These are phyloP conservation scores for Globisporangium takayamanum DNA, from an alignment of 352 stramenopile genomes.

Conservation along the genomic window DNA sequence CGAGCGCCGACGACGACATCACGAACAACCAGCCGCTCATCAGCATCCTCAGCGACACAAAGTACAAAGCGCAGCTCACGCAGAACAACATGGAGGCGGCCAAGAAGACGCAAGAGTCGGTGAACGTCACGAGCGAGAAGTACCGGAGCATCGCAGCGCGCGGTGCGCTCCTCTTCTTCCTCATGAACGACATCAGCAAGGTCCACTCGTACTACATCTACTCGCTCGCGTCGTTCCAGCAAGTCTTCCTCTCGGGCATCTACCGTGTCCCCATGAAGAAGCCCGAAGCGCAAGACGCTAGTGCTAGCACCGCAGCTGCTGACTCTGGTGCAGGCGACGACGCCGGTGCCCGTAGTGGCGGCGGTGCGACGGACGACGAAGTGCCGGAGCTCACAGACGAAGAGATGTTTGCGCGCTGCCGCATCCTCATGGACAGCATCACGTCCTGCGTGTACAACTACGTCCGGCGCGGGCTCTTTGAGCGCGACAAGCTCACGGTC, in stretches of 20 bases:
- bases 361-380: neutral
- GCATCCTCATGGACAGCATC: conserved; percentile 89
- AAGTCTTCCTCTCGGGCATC: conserved; percentile 94
- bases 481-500: conserved; percentile 94
- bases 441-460: conserved; percentile 96
- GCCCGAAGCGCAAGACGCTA: conserved; percentile 11
- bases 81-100: conserved; percentile 91
- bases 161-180: conserved; percentile 93
- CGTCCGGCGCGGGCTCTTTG: conserved; percentile 91
- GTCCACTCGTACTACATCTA: conserved; percentile 98
- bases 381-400: conserved; percentile 83
- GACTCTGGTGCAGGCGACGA: conserved; percentile 9
- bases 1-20: conserved; percentile 95
- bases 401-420: conserved; percentile 78
- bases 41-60: conserved; percentile 93
- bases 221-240: conserved; percentile 93
- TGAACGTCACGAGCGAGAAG: conserved; percentile 93
- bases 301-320: conserved; percentile 7
- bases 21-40: conserved; percentile 97
- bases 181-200: conserved; percentile 97
- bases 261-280: conserved; percentile 78
- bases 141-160: conserved; percentile 92
- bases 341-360: conserved; percentile 5
- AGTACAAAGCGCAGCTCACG: conserved; percentile 89
- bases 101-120: conserved; percentile 89